Base-by-base conservation (phyloP, 225 moss, liverwort and hornwort species). In the Antitrichia curtipendula region DNA sequence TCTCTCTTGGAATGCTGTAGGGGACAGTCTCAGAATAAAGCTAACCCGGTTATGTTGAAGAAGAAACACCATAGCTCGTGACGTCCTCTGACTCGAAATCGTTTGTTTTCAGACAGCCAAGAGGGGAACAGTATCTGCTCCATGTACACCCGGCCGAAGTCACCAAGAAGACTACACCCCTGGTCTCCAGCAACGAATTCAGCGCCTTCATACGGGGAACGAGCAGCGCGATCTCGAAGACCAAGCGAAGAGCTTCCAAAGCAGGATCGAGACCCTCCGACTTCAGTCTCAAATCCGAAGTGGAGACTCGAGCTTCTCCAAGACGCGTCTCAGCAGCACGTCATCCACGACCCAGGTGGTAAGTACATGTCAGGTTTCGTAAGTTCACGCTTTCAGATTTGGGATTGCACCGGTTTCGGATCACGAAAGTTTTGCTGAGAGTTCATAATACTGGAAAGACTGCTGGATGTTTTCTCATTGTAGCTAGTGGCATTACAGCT, bases 121-220 rank as follows among this genome's bases (percentile, higher is more conserved):
- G 88, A 89, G 91, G 85, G 92, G 92, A 21, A 86, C 92, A 70
- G 90, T 91, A 20, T 94, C 94, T 77, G 94, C 94, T 50, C 94
- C 94, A 25, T 94, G 92, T 31, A 94, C 94, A 12, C 94, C 94
- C 32, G 90, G 91, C 52, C 88, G 94, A 83, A 59, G 43, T 34
- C 52, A 61, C 78, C 74, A 75, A 32, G 91, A 89, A 32, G 91
- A 89, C 27, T 47, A 57, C 49, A 62, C 76, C 72, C 82, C 87
- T 49, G 82, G 89, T 80, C 89, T 92, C 81, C 87, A 89, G 86
- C 91, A 94, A 56, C 88, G 92, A 38, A 87, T 94, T 49, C 90
- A 91, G 78, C 91, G 87, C 47, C 92, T 91, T 41, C 87, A 91
- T 50, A 90, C 75, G 59, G 87, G 86, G n/a, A 88, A 79, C 47